Conservation (phyloP, 2,329 filamentous ascomycete species). For the Conoideocrella luteorostrata region DNA sequence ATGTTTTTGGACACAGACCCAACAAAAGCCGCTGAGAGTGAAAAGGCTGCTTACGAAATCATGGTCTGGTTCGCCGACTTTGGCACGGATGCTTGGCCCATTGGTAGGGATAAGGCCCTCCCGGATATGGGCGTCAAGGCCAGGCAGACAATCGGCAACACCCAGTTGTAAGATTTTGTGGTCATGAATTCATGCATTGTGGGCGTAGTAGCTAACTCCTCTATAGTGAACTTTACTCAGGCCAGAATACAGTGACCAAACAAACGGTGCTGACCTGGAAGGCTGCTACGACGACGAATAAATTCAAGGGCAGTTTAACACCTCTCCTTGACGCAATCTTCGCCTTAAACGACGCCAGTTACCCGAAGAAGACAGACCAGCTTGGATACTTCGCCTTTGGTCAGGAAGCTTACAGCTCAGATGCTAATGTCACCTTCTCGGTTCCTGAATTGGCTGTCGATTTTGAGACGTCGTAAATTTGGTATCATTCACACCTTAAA, state of each 20-base stretch:
- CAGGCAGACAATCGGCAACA: slow-evolving; percentile 32
- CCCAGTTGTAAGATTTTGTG: slow-evolving; percentile 31
- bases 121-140: slow-evolving; percentile 20
- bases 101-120: slow-evolving; percentile 29
- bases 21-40: slow-evolving; percentile 31
- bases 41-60: slow-evolving; percentile 42
- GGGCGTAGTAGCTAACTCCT: too few relatives aligned
- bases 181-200: background rate
- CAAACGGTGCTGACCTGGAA: slow-evolving; percentile 48
- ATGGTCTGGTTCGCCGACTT: slow-evolving; percentile 51
- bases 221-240: slow-evolving; percentile 36
- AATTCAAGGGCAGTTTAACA: slow-evolving; percentile 40
- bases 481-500: too few relatives aligned
- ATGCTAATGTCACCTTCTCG: slow-evolving; percentile 39
- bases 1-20: slow-evolving; percentile 48
- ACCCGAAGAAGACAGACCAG: slow-evolving; percentile 36
- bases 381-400: slow-evolving; percentile 47
- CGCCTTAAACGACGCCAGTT: slow-evolving; percentile 23
- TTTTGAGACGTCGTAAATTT: slow-evolving; percentile 6
- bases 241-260: slow-evolving; percentile 27
- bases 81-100: slow-evolving; percentile 39
- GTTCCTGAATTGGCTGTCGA: slow-evolving; percentile 7
- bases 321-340: slow-evolving; percentile 37
- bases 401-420: slow-evolving; percentile 40
- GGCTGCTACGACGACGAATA: slow-evolving; percentile 25